These are phyloP conservation scores for Cystobasidium tubakii DNA, from an alignment of 768 basidiomycete species.

Conservation along the genomic window DNA sequence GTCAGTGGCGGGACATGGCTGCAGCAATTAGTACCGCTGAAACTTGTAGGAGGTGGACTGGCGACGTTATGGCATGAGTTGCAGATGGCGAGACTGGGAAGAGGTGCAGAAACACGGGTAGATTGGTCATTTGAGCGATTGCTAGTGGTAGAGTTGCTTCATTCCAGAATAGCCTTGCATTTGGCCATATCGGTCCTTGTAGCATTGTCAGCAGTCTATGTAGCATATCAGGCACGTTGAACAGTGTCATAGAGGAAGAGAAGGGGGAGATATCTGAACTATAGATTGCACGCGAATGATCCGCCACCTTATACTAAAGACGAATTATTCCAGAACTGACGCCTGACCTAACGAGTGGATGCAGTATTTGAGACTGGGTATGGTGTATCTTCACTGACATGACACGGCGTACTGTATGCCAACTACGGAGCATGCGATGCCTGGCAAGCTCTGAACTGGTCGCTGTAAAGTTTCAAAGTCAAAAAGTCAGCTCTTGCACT, in stretches of 20 bases:
- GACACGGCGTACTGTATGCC: not conserved
- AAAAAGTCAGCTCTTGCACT: not conserved
- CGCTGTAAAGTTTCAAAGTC: not conserved
- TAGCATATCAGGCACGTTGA: not conserved
- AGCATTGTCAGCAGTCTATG: not conserved
- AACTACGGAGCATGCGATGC: conserved; percentile 22
- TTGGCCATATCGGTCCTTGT: not conserved
- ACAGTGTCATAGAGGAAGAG: not conserved
- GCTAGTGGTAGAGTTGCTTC: not conserved
- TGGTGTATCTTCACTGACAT: not conserved
- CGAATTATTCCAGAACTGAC: not conserved
- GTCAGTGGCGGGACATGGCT: conserved; percentile 47
- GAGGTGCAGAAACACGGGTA: not conserved
- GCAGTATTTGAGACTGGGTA: not conserved
- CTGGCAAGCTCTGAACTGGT: conserved; percentile 34
- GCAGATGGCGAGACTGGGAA: conserved; percentile 57
- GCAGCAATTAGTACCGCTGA: conserved; percentile 50
- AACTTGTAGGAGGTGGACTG: conserved; percentile 62
- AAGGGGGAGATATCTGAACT: not conserved
- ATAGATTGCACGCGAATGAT: not conserved
- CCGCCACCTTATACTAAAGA: not conserved
- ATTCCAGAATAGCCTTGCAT: not conserved
- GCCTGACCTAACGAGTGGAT: not conserved
- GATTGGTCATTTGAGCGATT: conserved; percentile 12
- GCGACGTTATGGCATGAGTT: conserved; percentile 65